Conservation (phyloP, 192 early-diverging fungal species). For the Rhizophagus sp. region DNA sequence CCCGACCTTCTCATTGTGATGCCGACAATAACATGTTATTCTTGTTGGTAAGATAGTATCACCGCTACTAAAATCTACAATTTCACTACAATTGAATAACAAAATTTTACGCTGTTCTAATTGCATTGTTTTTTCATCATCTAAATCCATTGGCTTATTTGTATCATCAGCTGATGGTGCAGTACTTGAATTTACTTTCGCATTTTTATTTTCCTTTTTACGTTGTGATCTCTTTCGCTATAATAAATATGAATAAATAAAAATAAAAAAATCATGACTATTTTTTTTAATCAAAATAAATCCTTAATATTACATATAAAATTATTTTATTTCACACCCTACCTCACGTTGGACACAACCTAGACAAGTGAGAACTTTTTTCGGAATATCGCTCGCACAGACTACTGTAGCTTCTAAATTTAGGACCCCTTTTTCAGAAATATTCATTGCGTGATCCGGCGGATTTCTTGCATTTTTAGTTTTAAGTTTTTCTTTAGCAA, state of each 20-base stretch:
- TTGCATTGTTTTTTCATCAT: conserved; percentile 65
- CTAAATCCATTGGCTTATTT: conserved; percentile 30
- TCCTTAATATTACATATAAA: not conserved
- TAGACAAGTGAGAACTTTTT: conserved; percentile 75
- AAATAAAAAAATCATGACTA: not conserved
- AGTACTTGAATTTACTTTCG: conserved; percentile 33
- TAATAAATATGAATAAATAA: not conserved
- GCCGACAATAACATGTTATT: conserved; percentile 96
- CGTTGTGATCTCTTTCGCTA: conserved; percentile 67
- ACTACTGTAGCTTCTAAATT: conserved; percentile 82
- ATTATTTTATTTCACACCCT: conserved; percentile 10
- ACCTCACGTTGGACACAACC: conserved; percentile 85
- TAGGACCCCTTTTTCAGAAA: conserved; percentile 39
- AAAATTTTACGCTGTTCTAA: conserved; percentile 79
- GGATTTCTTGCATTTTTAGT: conserved; percentile 41
- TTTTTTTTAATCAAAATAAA: not conserved
- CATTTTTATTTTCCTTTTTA: conserved; percentile 54
- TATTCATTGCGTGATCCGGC: conserved; percentile 18
- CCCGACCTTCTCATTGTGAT: conserved; percentile 91
- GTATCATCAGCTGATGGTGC: conserved; percentile 22
- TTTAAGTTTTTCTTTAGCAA: conserved; percentile 75
- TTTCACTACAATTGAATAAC: conserved; percentile 84
- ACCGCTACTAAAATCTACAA: conserved; percentile 87
- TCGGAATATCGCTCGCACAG: conserved; percentile 77
- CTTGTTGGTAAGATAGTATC: conserved; percentile 87